These are phyloP conservation scores for Veloporphyrellus conicus DNA, from an alignment of 1,284 basidiomycete species.

Conservation along the genomic window DNA sequence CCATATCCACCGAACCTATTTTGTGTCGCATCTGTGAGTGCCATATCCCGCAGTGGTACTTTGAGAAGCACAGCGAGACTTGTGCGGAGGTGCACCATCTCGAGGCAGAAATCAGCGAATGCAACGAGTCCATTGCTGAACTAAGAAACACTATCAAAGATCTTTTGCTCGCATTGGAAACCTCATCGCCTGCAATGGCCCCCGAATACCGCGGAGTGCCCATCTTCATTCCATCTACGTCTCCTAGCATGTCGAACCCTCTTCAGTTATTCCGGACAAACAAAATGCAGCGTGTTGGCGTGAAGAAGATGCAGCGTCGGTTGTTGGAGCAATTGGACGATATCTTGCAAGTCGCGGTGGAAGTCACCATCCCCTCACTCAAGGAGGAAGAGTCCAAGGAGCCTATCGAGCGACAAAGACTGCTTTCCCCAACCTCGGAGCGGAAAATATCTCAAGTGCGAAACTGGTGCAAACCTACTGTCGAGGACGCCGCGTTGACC, in stretches of 20 bases:
- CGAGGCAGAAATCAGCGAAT: conserved; percentile 91
- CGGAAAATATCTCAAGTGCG: conserved; percentile 76
- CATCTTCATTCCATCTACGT: conserved; percentile 67
- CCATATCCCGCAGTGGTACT: conserved; percentile 97
- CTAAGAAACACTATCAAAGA: conserved; percentile 79
- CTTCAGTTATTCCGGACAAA: conserved; percentile 66
- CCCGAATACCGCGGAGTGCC: conserved; percentile 89
- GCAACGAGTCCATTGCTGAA: conserved; percentile 90
- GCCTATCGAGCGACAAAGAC: conserved; percentile 87
- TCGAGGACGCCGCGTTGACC: conserved; percentile 81
- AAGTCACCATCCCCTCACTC: conserved; percentile 84
- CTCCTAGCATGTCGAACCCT: conserved; percentile 64
- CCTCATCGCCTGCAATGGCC: conserved; percentile 53
- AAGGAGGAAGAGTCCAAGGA: conserved; percentile 88
- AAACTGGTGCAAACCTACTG: conserved; percentile 79
- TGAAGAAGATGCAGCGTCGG: conserved; percentile 77
- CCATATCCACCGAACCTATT: conserved; percentile 82
- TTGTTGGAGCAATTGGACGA: conserved; percentile 84
- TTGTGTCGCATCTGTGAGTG: conserved; percentile 98
- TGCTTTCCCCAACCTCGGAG: conserved; percentile 84
- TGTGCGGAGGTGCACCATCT: conserved; percentile 95
- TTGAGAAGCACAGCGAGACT: conserved; percentile 99
- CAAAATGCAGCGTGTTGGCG: conserved; percentile 74
- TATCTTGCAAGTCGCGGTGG: conserved; percentile 72
- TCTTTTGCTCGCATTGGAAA: conserved; percentile 61